Conservation (phyloP, 1,284 basidiomycete species). For the Rhodofomes roseus region DNA sequence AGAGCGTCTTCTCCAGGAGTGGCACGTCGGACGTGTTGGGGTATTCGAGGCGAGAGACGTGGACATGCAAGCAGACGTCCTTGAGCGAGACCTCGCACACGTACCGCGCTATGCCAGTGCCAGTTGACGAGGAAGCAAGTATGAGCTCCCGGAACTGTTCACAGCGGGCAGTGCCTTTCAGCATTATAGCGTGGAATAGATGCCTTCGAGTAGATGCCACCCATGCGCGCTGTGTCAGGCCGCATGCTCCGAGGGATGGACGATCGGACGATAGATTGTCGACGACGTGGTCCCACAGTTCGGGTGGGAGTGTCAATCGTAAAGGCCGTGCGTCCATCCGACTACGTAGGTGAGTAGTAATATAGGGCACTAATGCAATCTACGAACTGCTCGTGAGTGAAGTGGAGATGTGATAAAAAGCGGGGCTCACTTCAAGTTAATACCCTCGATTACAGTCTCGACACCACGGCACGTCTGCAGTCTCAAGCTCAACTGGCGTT, state of each 20-base stretch:
- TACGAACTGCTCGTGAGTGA: too few relatives aligned
- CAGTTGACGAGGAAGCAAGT: neutral
- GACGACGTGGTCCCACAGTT: neutral
- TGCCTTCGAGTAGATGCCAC: neutral
- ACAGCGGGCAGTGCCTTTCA: neutral
- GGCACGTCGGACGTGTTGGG: neutral
- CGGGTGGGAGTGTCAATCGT: neutral
- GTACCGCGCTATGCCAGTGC: neutral
- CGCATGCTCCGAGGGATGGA: neutral
- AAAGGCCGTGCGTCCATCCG: neutral
- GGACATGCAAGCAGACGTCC: neutral
- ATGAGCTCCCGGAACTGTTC: neutral
- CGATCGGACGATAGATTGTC: neutral
- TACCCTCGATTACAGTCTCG: too few relatives aligned
- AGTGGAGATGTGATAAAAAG: too few relatives aligned
- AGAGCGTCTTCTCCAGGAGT: neutral
- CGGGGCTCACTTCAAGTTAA: too few relatives aligned
- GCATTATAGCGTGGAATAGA: neutral
- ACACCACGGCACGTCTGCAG: too few relatives aligned
- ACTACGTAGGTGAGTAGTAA: too few relatives aligned
- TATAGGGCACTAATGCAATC: too few relatives aligned
- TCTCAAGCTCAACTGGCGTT: too few relatives aligned
- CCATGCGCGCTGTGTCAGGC: neutral
- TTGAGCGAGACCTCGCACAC: neutral
- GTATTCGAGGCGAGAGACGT: neutral